These are phyloP conservation scores for Pseudonitzschia multiseries DNA, from an alignment of 108 stramenopile genomes.

Conservation along the genomic window DNA sequence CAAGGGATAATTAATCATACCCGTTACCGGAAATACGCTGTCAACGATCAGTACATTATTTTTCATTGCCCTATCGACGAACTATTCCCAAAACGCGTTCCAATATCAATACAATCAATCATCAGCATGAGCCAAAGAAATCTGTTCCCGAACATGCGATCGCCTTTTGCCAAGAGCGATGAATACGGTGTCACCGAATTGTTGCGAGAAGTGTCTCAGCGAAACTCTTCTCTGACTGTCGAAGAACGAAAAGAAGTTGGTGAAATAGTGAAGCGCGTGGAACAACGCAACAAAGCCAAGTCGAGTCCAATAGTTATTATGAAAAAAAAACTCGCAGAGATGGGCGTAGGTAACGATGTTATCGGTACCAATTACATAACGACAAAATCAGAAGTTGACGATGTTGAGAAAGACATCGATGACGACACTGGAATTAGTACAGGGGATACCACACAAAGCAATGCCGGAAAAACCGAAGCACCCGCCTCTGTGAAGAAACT, in stretches of 20 bases:
- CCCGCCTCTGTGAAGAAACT: not conserved
- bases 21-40: too few species aligned
- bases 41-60: too few species aligned
- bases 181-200: constrained; percentile 30
- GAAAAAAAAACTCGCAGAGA: constrained; percentile 4
- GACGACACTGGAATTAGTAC: not conserved
- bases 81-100: not conserved
- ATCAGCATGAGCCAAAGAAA: constrained; percentile 10
- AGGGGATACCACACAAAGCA: not conserved
- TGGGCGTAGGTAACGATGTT: not conserved
- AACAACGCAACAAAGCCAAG: constrained; percentile 17
- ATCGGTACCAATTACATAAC: not conserved
- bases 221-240: constrained; percentile 5
- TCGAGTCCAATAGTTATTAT: constrained; percentile 6
- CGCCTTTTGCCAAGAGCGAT: constrained; percentile 14
- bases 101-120: not conserved
- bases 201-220: constrained; percentile 23
- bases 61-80: too few species aligned
- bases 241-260: constrained; percentile 24
- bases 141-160: constrained; percentile 2
- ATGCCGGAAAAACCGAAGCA: not conserved
- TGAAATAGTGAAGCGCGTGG: constrained; percentile 25
- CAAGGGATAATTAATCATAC: too few species aligned
- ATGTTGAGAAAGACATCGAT: not conserved
- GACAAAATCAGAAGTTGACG: not conserved